phyloP scores from a whole-genome alignment of 75 land plant genomes.

The Pinus taeda region DNA sequence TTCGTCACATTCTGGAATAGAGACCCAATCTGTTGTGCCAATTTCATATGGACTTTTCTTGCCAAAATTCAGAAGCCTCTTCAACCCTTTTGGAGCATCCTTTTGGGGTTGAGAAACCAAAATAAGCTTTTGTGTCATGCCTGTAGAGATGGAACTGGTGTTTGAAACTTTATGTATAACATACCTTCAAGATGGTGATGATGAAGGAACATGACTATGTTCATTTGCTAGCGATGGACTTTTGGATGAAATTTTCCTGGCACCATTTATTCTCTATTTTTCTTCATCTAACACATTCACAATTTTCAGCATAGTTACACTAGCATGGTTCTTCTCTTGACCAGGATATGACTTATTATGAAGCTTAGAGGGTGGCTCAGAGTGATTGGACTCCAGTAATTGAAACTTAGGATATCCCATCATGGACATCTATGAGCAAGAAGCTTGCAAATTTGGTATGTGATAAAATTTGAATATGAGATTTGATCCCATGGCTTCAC shows the following conservation, averaged over 20 bases:
- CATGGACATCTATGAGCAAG: no score
- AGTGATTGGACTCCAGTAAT: no score
- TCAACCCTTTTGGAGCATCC: constrained; percentile 42
- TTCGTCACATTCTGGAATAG: constrained; percentile 75
- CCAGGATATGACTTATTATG: no score
- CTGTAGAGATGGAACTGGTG: constrained; percentile 17
- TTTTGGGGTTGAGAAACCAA: constrained; percentile 56
- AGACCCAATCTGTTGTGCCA: constrained; percentile 35
- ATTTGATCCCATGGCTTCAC: no score
- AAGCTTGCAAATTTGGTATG: no score
- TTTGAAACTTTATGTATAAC: constrained; percentile 7
- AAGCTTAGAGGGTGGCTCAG: no score
- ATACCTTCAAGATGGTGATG: constrained; percentile 14
- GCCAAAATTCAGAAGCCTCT: constrained; percentile 94
- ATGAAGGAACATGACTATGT: neutral
- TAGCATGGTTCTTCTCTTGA: no score
- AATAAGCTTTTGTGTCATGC: constrained; percentile 15
- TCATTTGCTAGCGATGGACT: neutral
- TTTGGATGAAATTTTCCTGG: constrained; percentile 4
- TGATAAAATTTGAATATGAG: no score
- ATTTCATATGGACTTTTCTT: constrained; percentile 62
- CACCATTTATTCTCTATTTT: neutral
- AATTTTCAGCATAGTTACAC: no score
- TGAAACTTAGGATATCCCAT: no score
- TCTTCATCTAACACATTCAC: no score